Percentiles rank a stretch among this genome's conserved stretches.
These are phyloP conservation scores for Paspalum notatum DNA, from an alignment of 176 grass and related monocot species.

Conservation along the genomic window DNA sequence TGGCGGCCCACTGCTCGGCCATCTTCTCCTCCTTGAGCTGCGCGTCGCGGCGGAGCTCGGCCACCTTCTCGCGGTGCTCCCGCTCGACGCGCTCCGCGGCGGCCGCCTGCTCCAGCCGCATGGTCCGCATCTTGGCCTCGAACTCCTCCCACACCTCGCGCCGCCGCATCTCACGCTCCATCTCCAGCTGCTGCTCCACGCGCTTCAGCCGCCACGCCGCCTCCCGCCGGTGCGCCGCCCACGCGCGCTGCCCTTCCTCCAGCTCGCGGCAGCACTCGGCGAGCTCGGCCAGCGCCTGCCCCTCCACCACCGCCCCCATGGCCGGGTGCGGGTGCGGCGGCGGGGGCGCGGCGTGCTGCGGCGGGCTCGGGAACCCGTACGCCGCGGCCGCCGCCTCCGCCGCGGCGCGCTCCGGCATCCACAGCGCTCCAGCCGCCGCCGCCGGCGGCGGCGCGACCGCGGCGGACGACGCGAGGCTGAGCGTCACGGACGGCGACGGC, in stretches of 20 bases:
- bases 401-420: conserved; percentile 42
- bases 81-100: conserved; percentile 72
- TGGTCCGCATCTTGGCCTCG: conserved; percentile 70
- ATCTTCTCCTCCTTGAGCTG: conserved; percentile 91
- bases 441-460: not conserved
- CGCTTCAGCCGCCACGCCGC: conserved; percentile 85
- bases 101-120: conserved; percentile 69
- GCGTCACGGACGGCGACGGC: conserved; percentile 57
- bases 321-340: not conserved
- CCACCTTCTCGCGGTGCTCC: conserved; percentile 79
- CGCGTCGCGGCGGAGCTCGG: conserved; percentile 73
- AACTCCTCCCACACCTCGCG: conserved; percentile 81
- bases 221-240: conserved; percentile 84
- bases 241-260: conserved; percentile 83
- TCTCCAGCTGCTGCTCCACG: conserved; percentile 89
- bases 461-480: conserved; percentile 47
- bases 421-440: conserved; percentile 8
- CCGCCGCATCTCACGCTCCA: conserved; percentile 70
- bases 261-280: conserved; percentile 76
- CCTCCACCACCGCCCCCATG: conserved; percentile 14
- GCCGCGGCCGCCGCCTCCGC: conserved; percentile 23
- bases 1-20: conserved; percentile 91
- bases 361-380: conserved; percentile 40
- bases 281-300: conserved; percentile 61
- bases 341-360: not conserved